phyloP scores from a whole-genome alignment of 768 basidiomycete genomes.

The Hemileccinum impolitum region DNA sequence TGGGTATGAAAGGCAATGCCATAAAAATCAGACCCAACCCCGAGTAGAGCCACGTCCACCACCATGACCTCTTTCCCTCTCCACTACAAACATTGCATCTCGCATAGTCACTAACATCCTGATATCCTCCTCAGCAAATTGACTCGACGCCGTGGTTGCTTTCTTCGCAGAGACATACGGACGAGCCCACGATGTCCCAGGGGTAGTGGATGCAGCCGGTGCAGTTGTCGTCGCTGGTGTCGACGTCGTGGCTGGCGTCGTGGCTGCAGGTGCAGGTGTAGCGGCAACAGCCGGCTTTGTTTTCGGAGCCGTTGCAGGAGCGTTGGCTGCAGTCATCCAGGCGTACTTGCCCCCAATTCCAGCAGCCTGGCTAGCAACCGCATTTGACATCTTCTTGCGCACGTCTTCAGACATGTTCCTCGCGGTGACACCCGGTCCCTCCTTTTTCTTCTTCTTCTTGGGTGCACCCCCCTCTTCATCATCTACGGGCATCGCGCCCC shows the following conservation, averaged over 20 bases:
- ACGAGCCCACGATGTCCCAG: conserved; percentile 49
- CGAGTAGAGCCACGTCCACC: conserved; percentile 74
- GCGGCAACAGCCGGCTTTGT: conserved; percentile 32
- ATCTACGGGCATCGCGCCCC: conserved; percentile 29
- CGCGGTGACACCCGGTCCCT: conserved; percentile 80
- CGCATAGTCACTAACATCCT: conserved; percentile 62
- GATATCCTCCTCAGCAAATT: conserved; percentile 52
- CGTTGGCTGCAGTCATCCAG: conserved; percentile 78
- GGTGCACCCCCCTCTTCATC: conserved; percentile 57
- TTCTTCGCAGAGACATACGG: conserved; percentile 63
- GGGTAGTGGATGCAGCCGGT: conserved; percentile 27
- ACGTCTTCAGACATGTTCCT: conserved; percentile 91
- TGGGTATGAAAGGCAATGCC: not conserved
- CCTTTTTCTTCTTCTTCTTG: conserved; percentile 80
- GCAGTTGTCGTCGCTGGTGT: conserved; percentile 32
- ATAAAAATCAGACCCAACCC: conserved; percentile 50
- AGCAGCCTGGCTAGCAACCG: conserved; percentile 85
- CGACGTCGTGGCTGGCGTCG: conserved; percentile 24
- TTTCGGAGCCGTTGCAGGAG: conserved; percentile 40
- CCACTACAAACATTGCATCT: conserved; percentile 84
- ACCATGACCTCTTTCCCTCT: conserved; percentile 80
- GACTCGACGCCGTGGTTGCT: conserved; percentile 27
- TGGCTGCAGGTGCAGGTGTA: conserved; percentile 30
- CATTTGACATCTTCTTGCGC: conserved; percentile 88
- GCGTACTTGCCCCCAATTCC: conserved; percentile 79